Base-by-base conservation (phyloP, 345 rosid species). In the Lumnitzera littorea region DNA sequence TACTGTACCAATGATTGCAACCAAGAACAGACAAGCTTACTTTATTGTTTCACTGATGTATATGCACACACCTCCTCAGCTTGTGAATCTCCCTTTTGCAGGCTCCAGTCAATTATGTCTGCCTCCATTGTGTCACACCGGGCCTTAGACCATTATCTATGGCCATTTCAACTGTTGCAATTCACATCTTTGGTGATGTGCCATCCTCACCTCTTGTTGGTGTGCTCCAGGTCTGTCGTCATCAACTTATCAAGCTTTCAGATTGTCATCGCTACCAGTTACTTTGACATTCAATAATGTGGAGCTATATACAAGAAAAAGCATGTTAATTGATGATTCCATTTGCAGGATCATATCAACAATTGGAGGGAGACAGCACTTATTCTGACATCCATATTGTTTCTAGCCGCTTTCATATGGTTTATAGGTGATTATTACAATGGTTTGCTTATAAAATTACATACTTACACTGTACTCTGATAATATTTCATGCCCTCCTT, bases 161-260 rank as follows among this genome's bases (percentile, higher is more conserved):
- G 96, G 99, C 97, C 50, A 71, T 80, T 41, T 91, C 99, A 41
- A 95, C 96, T 6, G 96, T 91, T 51, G 70, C 95, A 55, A 95
- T 95, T 57, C 99, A 95, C 70, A 67, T 91, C 56, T 86, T 95
- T 64, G 99, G 99, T 6, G 99, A 95, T 70, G 96, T 95, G 51
- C 99, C 99, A 72, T 91, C 99, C 53, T 88, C 99, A 1, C 99
- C 99, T 27, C 92, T 95, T 60, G 96, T 84, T 67, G 99, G 99
- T 46, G 80, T 78, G 60, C 81, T 95, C 68, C 88, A 95, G 99
- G 99, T 54, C 12, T 0, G 57, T 54, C 31, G 29, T 20, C 31
- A 13, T 20, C 31, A 13, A 11, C 15, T 25, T 12, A 20, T 53
- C 27, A 16, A 53, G 25, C 56, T 53, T 60, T 60, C 43, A 23